Evolutionary conservation across 257 asterid species (phyloP), one percentile per base, ranked within the genome.

Genomic region (Cynanchum wilfordii): DNA sequence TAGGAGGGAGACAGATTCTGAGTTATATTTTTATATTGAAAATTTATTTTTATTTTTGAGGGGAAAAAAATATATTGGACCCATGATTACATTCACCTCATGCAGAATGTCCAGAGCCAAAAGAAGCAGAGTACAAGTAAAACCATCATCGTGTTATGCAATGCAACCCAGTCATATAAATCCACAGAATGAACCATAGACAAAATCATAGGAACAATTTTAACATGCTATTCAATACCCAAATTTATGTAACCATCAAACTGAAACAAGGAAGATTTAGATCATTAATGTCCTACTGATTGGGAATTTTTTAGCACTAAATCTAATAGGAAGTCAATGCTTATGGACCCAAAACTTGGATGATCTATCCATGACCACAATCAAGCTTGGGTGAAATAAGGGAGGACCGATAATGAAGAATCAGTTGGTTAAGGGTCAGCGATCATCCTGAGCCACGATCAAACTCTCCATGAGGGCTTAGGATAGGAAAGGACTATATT

Each of bases 1-100:
- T 72, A 76, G 73, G 72, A 60, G 10, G 68, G 75, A 77, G 68
- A 42, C 17, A 24, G 56, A 52, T 58, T 29, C 54, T 15, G 30
- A 0, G 42, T 45, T 4, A 20, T 17, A 73, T 17, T 60, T 12
- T 52, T 29, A 62, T 73, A 54, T 22, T 47, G 38, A 50, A 5
- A 65, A 9, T 11, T 63, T 36, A 13, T 33, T 40, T 36, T 36
- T 36, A 36, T 36, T 42, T 42, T 42, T 42, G 11, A 42, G 47
- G 11, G 11, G 3, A 30, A 66, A 45, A 54, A 68, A 22, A 56
- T 22, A 19, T 5, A 30, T 44, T 36, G 27, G 44, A 19, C 4
- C 67, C 2, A 8, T 33, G 10, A 62, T 36, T 54, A 40, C 10
- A 13, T 40, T 22, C 11, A 7, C 22, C 24, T 24, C 0, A 55